Evolutionary conservation across 1,284 basidiomycete species (phyloP), one percentile per base, ranked within the genome.

Genomic region (Trichosporon sp.): DNA sequence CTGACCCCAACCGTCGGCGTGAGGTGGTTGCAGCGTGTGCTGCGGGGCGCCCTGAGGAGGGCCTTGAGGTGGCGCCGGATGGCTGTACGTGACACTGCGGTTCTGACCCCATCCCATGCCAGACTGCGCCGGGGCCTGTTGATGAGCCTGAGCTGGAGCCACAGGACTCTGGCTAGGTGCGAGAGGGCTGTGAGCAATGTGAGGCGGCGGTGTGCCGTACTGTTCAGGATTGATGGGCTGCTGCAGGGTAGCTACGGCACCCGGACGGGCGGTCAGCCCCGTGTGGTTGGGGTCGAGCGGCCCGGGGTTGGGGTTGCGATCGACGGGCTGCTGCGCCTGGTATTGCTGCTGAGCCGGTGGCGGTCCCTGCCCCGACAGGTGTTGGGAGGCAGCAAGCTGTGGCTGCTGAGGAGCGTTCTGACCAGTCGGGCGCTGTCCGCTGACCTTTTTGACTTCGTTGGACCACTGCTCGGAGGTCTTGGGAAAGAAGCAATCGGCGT

Each of bases 401-500:
- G 46, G 46, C 27, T 52, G 46, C 27, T 27, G 46, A 52, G 46
- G 7, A 54, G 25, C 16, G 25, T 27, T 27, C 8, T 54, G 19
- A 29, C 49, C 27, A 54, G 49, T 13, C 25, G 29, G 49, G 25
- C 27, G 49, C 13, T 54, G 49, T 54, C 27, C 49, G 49, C 25
- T n/a, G 49, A n/a, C 19, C 31, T 29, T 31, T 10, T 31, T n/a
- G 25, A 54, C 21, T 7, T 54, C 27, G 49, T 29, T 31, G 25
- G 27, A 29, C 65, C 67, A 67, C 25, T 61, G 56, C 2, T 34
- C 40, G 1, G 58, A 56, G 1, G 61, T 49, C 10, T 52, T 66
- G 5, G 62, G 37, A 57, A 70, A 71, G 1, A 73, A 59, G 8
- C 60, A 54, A 5, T 54, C 36, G 14, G 72, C 59, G 25, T 62